Evolutionary conservation across 306 rosid species (phyloP).

Genomic region (Argentina anserina): DNA sequence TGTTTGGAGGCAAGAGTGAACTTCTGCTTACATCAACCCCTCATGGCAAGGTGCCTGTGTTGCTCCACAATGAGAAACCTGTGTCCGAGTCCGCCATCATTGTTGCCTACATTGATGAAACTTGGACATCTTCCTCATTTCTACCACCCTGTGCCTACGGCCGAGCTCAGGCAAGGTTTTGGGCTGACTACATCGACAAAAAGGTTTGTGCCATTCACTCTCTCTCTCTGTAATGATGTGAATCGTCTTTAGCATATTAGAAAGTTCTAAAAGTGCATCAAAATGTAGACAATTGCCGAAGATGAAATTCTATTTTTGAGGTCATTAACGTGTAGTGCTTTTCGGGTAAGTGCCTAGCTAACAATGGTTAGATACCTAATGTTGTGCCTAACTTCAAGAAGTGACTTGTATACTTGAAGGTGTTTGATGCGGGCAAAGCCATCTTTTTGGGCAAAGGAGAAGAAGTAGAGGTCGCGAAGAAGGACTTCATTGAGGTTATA

Average conservation of each 20-base stretch:
- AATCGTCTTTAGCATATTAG: not conserved
- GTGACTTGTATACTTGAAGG: conserved; percentile 18
- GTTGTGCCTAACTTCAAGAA: no score
- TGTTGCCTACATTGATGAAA: conserved; percentile 46
- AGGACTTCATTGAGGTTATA: conserved; percentile 50
- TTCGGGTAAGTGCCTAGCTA: not conserved
- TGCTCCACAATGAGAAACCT: conserved; percentile 52
- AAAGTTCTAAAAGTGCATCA: not conserved
- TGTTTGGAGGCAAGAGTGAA: conserved; percentile 67
- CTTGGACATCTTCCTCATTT: conserved; percentile 41
- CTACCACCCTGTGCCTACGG: conserved; percentile 53
- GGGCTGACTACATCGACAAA: conserved; percentile 63
- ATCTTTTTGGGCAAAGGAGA: conserved; percentile 62
- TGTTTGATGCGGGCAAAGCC: conserved; percentile 37
- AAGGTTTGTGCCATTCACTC: no score
- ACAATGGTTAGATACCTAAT: not conserved
- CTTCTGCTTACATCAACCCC: conserved; percentile 57
- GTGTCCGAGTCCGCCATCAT: conserved; percentile 48
- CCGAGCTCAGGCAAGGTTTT: conserved; percentile 56
- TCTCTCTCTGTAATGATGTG: not conserved
- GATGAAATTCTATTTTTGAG: not conserved
- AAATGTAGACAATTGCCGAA: not conserved
- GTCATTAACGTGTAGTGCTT: not conserved
- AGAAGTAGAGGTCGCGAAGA: conserved; percentile 45
- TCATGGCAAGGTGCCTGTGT: conserved; percentile 57